phyloP scores from a whole-genome alignment of 164 flowering plant genomes.

The Annona squamosa region DNA sequence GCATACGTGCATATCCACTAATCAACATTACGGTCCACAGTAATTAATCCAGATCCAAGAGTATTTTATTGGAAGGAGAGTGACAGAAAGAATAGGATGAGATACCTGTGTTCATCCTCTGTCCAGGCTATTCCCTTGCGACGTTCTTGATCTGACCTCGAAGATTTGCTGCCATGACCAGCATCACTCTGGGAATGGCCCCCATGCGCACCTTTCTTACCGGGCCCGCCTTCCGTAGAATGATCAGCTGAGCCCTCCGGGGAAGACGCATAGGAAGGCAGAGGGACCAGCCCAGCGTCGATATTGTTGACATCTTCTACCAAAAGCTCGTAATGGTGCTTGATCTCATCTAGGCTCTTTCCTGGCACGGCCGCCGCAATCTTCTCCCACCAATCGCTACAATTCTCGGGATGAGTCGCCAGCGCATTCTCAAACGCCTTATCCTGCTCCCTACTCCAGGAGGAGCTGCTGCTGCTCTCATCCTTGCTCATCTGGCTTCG shows the following conservation, averaged over 20 bases:
- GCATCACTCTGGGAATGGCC: conserved; percentile 45
- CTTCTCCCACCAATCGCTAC: conserved; percentile 75
- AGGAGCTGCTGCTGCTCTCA: conserved; percentile 40
- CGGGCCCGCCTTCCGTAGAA: conserved; percentile 46
- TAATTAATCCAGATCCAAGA: conserved; percentile 11
- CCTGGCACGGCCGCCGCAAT: conserved; percentile 74
- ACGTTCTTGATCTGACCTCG: conserved; percentile 81
- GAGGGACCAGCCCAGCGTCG: conserved; percentile 69
- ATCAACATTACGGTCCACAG: conserved; percentile 19
- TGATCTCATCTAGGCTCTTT: conserved; percentile 64
- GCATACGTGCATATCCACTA: conserved; percentile 13
- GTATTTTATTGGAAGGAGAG: background rate
- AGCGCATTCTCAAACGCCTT: conserved; percentile 83
- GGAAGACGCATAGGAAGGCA: conserved; percentile 57
- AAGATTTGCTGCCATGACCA: conserved; percentile 52
- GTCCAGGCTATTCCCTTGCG: conserved; percentile 97
- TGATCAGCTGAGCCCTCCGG: conserved; percentile 51
- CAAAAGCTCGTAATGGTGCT: conserved; percentile 66
- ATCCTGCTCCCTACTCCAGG: conserved; percentile 81
- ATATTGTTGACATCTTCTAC: conserved; percentile 67
- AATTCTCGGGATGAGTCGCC: conserved; percentile 58
- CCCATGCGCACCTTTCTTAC: conserved; percentile 45
- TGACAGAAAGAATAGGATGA: conserved; percentile 1
- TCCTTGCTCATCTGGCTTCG: conserved; percentile 52
- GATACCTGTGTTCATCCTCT: conserved; percentile 94